These are phyloP conservation scores for Leccinum boreale DNA, from an alignment of 768 basidiomycete species.

Conservation along the genomic window DNA sequence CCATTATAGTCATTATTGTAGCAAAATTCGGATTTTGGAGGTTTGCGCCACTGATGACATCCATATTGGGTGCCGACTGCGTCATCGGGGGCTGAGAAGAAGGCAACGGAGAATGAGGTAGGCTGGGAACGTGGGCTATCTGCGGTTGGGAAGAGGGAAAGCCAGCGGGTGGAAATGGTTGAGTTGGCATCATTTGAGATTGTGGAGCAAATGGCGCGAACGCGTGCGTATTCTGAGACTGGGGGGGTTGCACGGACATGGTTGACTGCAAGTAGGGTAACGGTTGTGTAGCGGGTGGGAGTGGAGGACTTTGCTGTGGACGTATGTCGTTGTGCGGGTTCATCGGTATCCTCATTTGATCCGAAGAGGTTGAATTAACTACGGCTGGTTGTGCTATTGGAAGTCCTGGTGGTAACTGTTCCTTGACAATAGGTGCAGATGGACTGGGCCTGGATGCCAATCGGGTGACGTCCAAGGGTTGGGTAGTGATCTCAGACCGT, in stretches of 20 bases:
- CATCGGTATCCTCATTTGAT: background rate
- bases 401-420: background rate
- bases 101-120: slow-evolving; percentile 12
- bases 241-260: slow-evolving; percentile 15
- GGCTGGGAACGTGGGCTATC: slow-evolving; percentile 1
- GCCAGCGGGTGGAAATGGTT: slow-evolving; percentile 12
- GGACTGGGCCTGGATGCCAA: background rate
- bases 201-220: slow-evolving; percentile 17
- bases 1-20: slow-evolving; percentile 30
- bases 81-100: slow-evolving; percentile 14
- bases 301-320: slow-evolving; percentile 4
- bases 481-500: slow-evolving; percentile 2
- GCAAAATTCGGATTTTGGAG: slow-evolving; percentile 21
- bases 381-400: background rate
- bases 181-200: slow-evolving; percentile 14
- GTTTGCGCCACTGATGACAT: slow-evolving; percentile 8
- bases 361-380: background rate
- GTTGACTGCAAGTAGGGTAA: slow-evolving; percentile 11
- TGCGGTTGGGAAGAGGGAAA: slow-evolving; percentile 21
- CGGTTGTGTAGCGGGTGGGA: slow-evolving; percentile 5
- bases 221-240: slow-evolving; percentile 16
- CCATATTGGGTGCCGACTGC: slow-evolving; percentile 12
- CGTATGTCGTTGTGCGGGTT: background rate
- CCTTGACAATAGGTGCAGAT: background rate
- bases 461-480: background rate